These are phyloP conservation scores for Dendrostoma leiphaemia DNA, from an alignment of 2,329 filamentous ascomycete species.

Conservation along the genomic window DNA sequence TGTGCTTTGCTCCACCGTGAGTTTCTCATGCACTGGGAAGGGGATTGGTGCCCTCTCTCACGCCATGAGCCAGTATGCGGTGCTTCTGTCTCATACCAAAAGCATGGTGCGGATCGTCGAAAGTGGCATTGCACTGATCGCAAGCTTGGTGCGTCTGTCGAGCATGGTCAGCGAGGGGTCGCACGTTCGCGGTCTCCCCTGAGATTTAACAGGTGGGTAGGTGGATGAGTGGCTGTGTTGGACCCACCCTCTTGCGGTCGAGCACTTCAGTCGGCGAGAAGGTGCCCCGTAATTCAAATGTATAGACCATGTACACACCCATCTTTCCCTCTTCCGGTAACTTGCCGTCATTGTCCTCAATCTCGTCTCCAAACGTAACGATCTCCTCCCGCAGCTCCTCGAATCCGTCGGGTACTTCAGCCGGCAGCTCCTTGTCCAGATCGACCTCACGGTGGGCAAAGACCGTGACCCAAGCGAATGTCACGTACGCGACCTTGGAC, in stretches of 20 bases:
- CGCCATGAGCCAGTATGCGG: neutral
- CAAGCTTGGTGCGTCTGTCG: neutral
- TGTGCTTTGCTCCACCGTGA: neutral
- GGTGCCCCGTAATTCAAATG: neutral
- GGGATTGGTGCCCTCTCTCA: neutral
- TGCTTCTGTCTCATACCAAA: slow-evolving; percentile 1
- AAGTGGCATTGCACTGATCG: slow-evolving; percentile 2
- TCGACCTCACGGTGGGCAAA: slow-evolving; percentile 2
- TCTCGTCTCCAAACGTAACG: neutral
- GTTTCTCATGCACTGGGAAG: slow-evolving; percentile 1
- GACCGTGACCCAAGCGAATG: slow-evolving; percentile 2
- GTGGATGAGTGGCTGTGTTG: neutral
- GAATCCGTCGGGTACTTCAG: neutral
- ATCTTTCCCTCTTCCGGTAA: neutral
- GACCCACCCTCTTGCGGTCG: neutral
- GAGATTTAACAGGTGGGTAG: neutral
- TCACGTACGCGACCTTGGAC: slow-evolving; percentile 3
- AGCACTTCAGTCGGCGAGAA: neutral
- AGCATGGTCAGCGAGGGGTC: neutral
- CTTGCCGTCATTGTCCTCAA: neutral
- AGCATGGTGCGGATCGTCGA: neutral
- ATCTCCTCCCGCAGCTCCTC: slow-evolving; percentile 1
- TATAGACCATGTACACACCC: neutral
- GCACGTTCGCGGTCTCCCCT: neutral
- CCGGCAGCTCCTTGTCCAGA: slow-evolving; percentile 6